These are phyloP conservation scores for Corniculantispora saksenae DNA, from an alignment of 2,329 filamentous ascomycete species.

Conservation along the genomic window DNA sequence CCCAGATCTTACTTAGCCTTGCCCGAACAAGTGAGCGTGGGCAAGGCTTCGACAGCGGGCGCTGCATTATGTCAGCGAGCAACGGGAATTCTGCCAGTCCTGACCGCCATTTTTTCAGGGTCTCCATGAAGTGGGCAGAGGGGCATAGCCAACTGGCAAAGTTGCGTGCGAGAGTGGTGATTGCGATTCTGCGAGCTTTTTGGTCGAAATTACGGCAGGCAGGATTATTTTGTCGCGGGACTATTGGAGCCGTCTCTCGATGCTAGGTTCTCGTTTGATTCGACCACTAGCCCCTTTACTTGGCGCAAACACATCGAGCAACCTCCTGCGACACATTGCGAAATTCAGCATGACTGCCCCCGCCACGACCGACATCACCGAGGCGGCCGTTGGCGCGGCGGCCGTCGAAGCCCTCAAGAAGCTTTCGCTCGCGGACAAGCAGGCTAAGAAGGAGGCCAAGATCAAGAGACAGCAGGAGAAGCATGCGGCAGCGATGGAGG, in stretches of 20 bases:
- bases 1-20: background rate
- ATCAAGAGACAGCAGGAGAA: conserved; percentile 19
- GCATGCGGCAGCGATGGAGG: conserved; percentile 8
- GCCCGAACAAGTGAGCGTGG: background rate
- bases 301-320: background rate
- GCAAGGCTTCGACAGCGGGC: background rate
- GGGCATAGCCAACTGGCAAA: background rate
- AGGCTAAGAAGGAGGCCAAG: conserved; percentile 15
- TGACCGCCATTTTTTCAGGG: conserved; percentile 15
- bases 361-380: conserved; percentile 1
- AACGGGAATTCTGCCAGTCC: conserved; percentile 1
- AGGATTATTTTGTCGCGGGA: background rate
- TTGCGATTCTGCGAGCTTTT: background rate
- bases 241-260: background rate
- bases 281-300: background rate
- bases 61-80: conserved; percentile 8
- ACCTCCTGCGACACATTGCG: background rate
- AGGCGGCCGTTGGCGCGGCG: conserved; percentile 9
- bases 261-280: background rate
- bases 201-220: background rate
- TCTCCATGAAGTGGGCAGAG: background rate
- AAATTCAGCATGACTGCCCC: conserved; percentile 12
- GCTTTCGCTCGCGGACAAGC: background rate
- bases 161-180: background rate
- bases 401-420: conserved; percentile 13